Percentiles rank a stretch among this genome's conserved stretches.
phyloP scores from a whole-genome alignment of 73 alveolate genomes.

The Chromera velia region DNA sequence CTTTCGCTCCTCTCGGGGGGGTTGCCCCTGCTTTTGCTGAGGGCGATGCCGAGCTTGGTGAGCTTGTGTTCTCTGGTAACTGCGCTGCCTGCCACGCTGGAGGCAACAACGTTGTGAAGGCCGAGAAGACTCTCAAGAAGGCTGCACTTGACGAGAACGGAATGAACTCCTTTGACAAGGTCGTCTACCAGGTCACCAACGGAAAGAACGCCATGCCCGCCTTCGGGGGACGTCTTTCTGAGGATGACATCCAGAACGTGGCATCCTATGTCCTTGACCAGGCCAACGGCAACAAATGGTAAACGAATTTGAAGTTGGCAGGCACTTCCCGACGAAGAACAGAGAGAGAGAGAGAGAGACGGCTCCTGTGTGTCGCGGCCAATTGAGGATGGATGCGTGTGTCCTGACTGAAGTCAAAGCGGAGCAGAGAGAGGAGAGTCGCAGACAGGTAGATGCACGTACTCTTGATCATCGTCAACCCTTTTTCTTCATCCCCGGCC shows the following conservation, averaged over 20 bases:
- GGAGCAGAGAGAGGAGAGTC: no score
- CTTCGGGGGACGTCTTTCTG: constrained; percentile 30
- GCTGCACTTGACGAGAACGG: constrained; percentile 28
- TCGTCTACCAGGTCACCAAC: constrained; percentile 35
- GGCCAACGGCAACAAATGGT: constrained; percentile 33
- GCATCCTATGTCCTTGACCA: constrained; percentile 43
- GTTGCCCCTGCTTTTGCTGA: constrained; percentile 23
- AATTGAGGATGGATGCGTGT: no score
- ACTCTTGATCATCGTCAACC: no score
- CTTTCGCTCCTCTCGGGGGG: constrained; percentile 12
- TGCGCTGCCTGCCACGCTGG: constrained; percentile 49
- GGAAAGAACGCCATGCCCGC: constrained; percentile 43
- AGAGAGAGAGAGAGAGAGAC: no score
- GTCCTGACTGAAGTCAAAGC: no score
- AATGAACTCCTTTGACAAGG: constrained; percentile 16
- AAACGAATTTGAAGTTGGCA: no score
- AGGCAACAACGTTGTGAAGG: constrained; percentile 43
- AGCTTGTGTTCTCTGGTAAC: constrained; percentile 24
- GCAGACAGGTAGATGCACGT: no score
- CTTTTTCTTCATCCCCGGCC: no score
- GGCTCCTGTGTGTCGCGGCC: no score
- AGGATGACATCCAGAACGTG: constrained; percentile 40
- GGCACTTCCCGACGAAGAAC: no score
- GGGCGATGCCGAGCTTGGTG: constrained; percentile 23
- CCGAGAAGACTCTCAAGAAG: constrained; percentile 41